Evolutionary conservation across 2,329 filamentous ascomycete genomes (phyloP).

Genomic region (Emmonsiellopsis sp.): DNA sequence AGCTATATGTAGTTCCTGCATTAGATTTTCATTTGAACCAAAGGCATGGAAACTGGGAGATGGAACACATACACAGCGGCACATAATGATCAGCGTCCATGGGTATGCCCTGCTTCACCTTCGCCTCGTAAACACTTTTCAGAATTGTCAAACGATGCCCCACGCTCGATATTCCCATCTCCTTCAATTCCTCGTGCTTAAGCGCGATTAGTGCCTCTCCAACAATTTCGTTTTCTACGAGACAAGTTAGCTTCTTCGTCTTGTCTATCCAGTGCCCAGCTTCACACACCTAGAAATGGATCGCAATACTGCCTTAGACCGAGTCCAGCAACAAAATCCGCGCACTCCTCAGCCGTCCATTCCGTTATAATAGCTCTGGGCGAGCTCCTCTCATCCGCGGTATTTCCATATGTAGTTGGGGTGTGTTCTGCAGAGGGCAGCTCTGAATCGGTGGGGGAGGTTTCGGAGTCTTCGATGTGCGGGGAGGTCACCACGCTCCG

Average conservation of each 20-base stretch:
- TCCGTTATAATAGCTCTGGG: conserved; percentile 49
- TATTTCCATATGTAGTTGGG: conserved; percentile 50
- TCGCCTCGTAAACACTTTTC: conserved; percentile 93
- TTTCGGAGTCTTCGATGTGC: conserved; percentile 47
- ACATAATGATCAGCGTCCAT: conserved; percentile 91
- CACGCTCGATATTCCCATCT: conserved; percentile 86
- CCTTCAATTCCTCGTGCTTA: conserved; percentile 86
- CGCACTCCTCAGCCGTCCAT: conserved; percentile 73
- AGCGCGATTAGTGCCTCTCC: conserved; percentile 84
- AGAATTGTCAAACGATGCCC: conserved; percentile 91
- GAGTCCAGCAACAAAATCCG: conserved; percentile 74
- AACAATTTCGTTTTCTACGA: conserved; percentile 79
- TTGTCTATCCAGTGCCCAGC: not conserved
- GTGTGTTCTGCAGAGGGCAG: conserved; percentile 52
- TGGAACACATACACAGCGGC: conserved; percentile 62
- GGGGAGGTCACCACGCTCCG: conserved; percentile 50
- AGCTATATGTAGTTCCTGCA: conserved; percentile 44
- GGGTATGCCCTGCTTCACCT: conserved; percentile 84
- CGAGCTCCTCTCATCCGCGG: conserved; percentile 41
- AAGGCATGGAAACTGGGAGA: conserved; percentile 5
- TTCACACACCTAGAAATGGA: conserved; percentile 64
- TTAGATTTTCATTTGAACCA: conserved; percentile 3
- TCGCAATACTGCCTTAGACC: conserved; percentile 76
- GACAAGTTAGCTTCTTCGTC: conserved; percentile 6
- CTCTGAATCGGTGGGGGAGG: conserved; percentile 48